Evolutionary conservation across 306 rosid genomes (phyloP).

Genomic region (Pterocarpus santalinus): DNA sequence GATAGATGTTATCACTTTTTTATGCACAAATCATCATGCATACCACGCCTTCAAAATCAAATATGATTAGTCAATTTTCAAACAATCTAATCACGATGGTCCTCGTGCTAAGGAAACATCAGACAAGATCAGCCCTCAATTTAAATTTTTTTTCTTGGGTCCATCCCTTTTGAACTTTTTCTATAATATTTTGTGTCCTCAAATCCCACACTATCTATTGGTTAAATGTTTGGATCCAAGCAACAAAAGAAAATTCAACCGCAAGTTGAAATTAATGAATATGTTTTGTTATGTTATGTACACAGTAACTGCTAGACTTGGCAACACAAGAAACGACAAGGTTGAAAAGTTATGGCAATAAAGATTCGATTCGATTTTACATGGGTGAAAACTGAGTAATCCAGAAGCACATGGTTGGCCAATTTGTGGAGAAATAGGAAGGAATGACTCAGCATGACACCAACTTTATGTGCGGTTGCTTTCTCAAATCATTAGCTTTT

Average conservation of each 20-base stretch:
- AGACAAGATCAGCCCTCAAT: constrained; percentile 57
- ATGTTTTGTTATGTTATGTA: background rate
- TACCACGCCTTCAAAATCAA: constrained; percentile 39
- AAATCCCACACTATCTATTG: constrained; percentile 52
- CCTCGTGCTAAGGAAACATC: constrained; percentile 71
- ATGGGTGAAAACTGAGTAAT: constrained; percentile 36
- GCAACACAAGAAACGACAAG: constrained; percentile 12
- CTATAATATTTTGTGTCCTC: constrained; percentile 50
- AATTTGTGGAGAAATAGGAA: constrained; percentile 38
- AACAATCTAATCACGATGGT: constrained; percentile 54
- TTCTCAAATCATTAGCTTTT: constrained; percentile 56
- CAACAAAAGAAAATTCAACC: constrained; percentile 49
- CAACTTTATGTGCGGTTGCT: constrained; percentile 47
- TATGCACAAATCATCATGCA: constrained; percentile 37
- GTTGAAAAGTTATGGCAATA: background rate
- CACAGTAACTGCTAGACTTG: constrained; percentile 12
- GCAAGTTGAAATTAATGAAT: background rate
- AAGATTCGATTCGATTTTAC: constrained; percentile 32
- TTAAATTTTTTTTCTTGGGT: constrained; percentile 50
- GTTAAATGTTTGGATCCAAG: constrained; percentile 54
- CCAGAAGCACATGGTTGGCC: constrained; percentile 31
- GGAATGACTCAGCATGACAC: constrained; percentile 47
- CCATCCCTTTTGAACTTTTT: constrained; percentile 42
- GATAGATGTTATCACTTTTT: background rate
- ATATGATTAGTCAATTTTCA: constrained; percentile 57